These are phyloP conservation scores for Vaccinium vitisidaea DNA, from an alignment of 148 eudicot genomes.

Conservation along the genomic window DNA sequence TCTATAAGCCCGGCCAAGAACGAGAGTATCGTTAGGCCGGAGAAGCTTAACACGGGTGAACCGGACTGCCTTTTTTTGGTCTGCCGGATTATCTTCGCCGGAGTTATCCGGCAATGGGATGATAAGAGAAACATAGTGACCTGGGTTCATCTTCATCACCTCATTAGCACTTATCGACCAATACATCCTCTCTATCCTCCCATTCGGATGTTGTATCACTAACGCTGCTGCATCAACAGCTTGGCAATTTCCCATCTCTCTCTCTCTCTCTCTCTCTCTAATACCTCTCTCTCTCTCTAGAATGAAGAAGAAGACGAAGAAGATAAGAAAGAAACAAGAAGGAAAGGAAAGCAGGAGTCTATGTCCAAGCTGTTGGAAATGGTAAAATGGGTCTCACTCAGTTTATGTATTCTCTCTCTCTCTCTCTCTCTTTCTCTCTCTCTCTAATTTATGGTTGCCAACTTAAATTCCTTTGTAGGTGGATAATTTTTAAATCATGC, in stretches of 20 bases:
- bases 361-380: conserved; percentile 14
- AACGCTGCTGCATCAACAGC: conserved; percentile 97
- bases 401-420: conserved; percentile 12
- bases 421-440: not conserved
- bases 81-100: conserved; percentile 31
- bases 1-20: conserved; percentile 82
- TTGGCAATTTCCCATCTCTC: conserved; percentile 92
- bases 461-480: conserved; percentile 13
- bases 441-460: conserved; percentile 11
- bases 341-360: conserved; percentile 20
- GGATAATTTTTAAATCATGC: not conserved
- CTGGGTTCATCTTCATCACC: conserved; percentile 85
- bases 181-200: conserved; percentile 75
- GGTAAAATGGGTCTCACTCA: conserved; percentile 19
- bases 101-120: conserved; percentile 57
- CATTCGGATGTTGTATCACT: conserved; percentile 87
- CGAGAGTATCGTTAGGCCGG: conserved; percentile 70
- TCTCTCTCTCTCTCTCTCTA: conserved; percentile 21
- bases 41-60: conserved; percentile 95
- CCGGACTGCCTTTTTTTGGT: conserved; percentile 41
- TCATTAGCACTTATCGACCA: conserved; percentile 63
- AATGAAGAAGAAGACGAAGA: not conserved
- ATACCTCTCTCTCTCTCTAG: conserved; percentile 13
- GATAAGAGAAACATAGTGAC: conserved; percentile 83
- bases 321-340: not conserved